A percentile compares a stretch with the other conserved stretches of the same genome.
Conservation (phyloP, 2,329 filamentous ascomycete genomes). For the Cordyceps tenuipes region DNA sequence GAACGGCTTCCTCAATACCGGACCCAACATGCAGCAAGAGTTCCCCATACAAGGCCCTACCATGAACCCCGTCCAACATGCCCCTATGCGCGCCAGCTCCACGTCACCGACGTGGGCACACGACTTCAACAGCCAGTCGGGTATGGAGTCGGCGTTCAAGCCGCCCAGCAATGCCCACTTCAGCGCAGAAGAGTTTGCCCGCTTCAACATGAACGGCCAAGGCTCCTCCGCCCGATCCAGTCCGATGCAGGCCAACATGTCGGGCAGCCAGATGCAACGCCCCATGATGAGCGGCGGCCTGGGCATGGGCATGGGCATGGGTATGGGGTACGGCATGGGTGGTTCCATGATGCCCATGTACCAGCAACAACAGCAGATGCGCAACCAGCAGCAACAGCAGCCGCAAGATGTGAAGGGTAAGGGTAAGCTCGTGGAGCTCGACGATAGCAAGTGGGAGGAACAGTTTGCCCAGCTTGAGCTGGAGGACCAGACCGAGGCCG, state of each 20-base stretch:
- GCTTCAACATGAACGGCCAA: conserved; percentile 67
- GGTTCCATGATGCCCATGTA: conserved; percentile 48
- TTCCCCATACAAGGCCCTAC: conserved; percentile 42
- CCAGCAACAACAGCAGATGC: conserved; percentile 32
- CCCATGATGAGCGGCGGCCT: conserved; percentile 52
- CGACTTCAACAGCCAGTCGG: conserved; percentile 49
- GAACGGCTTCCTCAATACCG: conserved; percentile 84
- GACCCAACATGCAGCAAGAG: conserved; percentile 48
- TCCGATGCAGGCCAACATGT: conserved; percentile 49
- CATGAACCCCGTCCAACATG: conserved; percentile 40
- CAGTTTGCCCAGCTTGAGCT: conserved; percentile 87
- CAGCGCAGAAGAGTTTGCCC: conserved; percentile 75
- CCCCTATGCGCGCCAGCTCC: conserved; percentile 45
- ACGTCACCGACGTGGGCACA: conserved; percentile 47
- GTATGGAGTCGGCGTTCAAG: conserved; percentile 65
- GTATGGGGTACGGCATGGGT: conserved; percentile 31
- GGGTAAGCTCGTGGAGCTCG: conserved; percentile 86
- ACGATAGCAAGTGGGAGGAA: conserved; percentile 91
- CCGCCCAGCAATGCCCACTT: conserved; percentile 54
- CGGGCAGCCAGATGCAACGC: conserved; percentile 39
- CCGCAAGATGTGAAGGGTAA: conserved; percentile 62
- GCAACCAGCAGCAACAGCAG: conserved; percentile 34
- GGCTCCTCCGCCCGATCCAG: conserved; percentile 42
- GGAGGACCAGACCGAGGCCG: conserved; percentile 46
- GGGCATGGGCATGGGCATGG: conserved; percentile 47